These are phyloP conservation scores for Cercospora sesami DNA, from an alignment of 2,329 filamentous ascomycete species.

Conservation along the genomic window DNA sequence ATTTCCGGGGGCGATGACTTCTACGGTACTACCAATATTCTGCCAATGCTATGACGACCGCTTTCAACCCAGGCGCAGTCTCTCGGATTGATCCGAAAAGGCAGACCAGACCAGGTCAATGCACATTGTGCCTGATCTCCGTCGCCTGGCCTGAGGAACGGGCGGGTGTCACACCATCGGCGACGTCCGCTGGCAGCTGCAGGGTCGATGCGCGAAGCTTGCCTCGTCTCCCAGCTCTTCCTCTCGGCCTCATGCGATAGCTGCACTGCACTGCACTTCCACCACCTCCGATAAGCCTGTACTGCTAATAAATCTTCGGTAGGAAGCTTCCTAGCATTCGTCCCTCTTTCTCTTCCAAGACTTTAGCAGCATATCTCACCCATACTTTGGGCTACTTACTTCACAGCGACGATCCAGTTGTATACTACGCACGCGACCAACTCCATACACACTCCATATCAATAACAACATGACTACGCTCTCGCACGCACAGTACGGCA, in stretches of 20 bases:
- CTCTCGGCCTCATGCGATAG: conserved; percentile 10
- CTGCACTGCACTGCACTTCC: background rate
- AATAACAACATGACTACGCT: conserved; percentile 48
- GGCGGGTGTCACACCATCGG: conserved; percentile 3
- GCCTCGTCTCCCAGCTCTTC: background rate
- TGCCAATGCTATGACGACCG: background rate
- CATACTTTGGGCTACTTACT: background rate
- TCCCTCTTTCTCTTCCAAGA: background rate
- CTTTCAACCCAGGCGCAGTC: background rate
- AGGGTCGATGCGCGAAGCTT: background rate
- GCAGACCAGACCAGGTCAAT: background rate
- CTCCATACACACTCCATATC: background rate
- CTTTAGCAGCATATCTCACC: background rate
- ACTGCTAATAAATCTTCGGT: conserved; percentile 11
- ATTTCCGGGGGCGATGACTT: background rate
- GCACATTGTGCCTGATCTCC: background rate
- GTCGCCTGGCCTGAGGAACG: background rate
- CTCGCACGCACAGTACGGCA: conserved; percentile 71
- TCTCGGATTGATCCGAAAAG: background rate
- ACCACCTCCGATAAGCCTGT: conserved; percentile 13
- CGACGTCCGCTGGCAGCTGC: conserved; percentile 3
- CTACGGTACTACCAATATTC: background rate
- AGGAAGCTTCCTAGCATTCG: conserved; percentile 4
- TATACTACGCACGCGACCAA: background rate
- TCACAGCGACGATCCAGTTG: background rate